Conservation (phyloP, 768 basidiomycete genomes). For the Leccinum pellstonianum region DNA sequence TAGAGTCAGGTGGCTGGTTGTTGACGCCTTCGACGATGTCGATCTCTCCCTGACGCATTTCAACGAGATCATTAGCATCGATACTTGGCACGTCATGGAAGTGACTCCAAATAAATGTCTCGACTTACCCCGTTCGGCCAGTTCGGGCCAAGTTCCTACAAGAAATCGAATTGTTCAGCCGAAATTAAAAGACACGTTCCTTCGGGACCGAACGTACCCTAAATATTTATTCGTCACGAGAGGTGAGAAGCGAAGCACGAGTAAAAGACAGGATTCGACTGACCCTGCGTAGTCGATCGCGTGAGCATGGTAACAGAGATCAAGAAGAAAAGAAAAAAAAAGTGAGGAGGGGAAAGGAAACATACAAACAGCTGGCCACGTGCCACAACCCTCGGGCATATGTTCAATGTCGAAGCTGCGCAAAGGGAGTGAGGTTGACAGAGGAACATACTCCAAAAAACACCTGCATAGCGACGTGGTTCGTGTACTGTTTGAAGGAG, state of each 20-base stretch:
- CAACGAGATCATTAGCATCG: neutral
- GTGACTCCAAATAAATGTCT: neutral
- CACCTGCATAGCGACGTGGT: conserved; percentile 33
- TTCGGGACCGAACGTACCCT: conserved; percentile 20
- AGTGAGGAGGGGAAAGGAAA: neutral
- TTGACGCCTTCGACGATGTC: conserved; percentile 39
- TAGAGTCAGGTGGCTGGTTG: conserved; percentile 23
- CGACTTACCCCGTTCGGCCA: conserved; percentile 27
- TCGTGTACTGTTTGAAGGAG: conserved; percentile 32
- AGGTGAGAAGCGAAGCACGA: neutral
- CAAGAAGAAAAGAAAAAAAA: neutral
- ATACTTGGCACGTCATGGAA: neutral
- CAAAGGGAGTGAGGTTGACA: neutral
- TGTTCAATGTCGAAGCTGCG: conserved; percentile 36
- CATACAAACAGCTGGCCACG: conserved; percentile 39
- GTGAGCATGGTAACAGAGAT: neutral
- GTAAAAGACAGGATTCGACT: conserved; percentile 1
- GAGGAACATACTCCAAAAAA: neutral
- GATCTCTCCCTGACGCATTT: conserved; percentile 27
- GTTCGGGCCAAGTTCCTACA: conserved; percentile 27
- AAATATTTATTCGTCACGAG: neutral
- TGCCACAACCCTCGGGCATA: conserved; percentile 42
- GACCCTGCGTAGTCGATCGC: conserved; percentile 11
- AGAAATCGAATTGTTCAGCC: neutral
- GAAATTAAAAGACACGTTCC: neutral